Base-by-base conservation (phyloP, 1,284 basidiomycete species). In the Caloboletus firmus region DNA sequence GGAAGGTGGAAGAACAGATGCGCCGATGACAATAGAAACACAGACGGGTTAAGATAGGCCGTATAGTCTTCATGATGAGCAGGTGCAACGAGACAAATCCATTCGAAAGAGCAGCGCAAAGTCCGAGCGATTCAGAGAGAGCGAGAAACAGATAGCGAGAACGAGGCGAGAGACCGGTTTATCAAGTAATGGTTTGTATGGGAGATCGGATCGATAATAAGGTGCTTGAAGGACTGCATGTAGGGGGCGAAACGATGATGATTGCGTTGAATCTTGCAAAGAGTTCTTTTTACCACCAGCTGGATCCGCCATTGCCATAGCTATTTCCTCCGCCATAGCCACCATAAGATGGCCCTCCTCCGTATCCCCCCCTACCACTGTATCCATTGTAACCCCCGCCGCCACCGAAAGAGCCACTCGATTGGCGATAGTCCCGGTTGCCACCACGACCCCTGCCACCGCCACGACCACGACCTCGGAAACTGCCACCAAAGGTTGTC, bases 61-160 rank as follows among this genome's bases (percentile, higher is more conserved):
- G 69, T 76, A 74, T 69, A 68, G 72, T 76, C 77, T 73, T 76
- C 65, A 66, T 75, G 74, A 76, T 74, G 76, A 80, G 76, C 80
- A 80, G 76, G 73, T 77, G 76, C 76, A 77, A 79, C 77, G 81
- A 83, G 81, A 84, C 82, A 78, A 79, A 78, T 78, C 76, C 72
- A 64, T 62, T 69, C 60, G 67, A 70, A 72, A 82, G 81, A 84
- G 84, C 81, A 84, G 82, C 82, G 80, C 80, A 81, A 56, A 63
- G 70, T 67, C 71, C 62, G 57, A 62, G 64, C 6, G 64, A 67
- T 58, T 64, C 43, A 56, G 49, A 60, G 62, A 66, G 41, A 69
- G 61, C 56, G 67, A 54, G 55, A 57, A 66, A 72, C 56, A 57
- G 60, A 67, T 1, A 71, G 57, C 59, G 61, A 62, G 49, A 60